Base-by-base conservation (phyloP, 2,329 filamentous ascomycete species). In the Fusarium papillatum region DNA sequence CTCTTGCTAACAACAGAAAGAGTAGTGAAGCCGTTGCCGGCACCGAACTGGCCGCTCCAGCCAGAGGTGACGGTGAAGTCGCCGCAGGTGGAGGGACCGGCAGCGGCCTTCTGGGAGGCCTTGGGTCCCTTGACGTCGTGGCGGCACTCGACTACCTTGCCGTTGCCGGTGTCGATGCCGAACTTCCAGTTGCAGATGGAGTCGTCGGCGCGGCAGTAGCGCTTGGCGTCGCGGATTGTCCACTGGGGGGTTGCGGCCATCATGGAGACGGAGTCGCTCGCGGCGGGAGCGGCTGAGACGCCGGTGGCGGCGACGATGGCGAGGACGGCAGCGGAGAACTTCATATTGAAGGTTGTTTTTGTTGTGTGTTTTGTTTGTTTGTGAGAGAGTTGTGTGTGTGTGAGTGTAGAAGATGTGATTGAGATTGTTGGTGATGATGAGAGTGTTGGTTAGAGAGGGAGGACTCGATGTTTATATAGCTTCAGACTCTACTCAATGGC, bases 31-130 rank as follows among this genome's bases (percentile, higher is more conserved):
- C 88, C 89, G 31, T 87, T 83, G 72, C 81, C 86, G 16, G 82
- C 69, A 62, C 89, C 90, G 74, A 91, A 91, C 78, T 90, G 86
- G 79, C 85, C 88, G 80, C 86, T 88, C 89, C 89, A 91, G 83
- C 88, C 87, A 3, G 86, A 87, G 63, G 87, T 88, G 79, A 91
- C 77, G 73, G 85, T 88, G 84, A 85, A 91, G 69, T 78, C 79
- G 46, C 88, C 89, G 83, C 88, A 91, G 62, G 75, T 83, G 69
- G 80, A 74, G 55, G 86, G 83, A 22, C 84, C 85, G 60, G 84
- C 85, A 79, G 83, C 81, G 64, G 80, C 76, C 69, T 80, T 76
- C 68, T 77, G 80, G 66, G 83, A 83, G 75, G 85, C 84, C 39
- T 77, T 74, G 68, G 77, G 66, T 59, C 78, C 81, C 43, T 82